Evolutionary conservation across 768 basidiomycete genomes (phyloP).

Genomic region (Naematelia encephala): DNA sequence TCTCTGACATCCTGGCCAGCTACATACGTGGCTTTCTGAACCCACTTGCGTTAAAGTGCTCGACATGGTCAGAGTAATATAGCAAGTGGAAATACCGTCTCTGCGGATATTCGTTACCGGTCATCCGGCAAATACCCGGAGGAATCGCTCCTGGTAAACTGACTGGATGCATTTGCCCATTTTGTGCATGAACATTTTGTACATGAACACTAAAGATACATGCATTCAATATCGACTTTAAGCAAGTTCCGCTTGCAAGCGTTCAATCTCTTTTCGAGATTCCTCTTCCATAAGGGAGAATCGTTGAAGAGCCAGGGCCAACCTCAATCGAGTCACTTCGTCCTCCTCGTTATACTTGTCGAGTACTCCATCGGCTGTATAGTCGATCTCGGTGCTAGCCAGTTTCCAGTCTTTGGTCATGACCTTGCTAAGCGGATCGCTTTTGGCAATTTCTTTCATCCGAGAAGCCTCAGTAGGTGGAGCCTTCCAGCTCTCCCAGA

Average conservation of each 20-base stretch:
- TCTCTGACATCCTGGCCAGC: constrained; percentile 10
- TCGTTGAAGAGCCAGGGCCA: constrained; percentile 32
- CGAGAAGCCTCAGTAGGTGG: background rate
- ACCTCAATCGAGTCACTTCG: constrained; percentile 19
- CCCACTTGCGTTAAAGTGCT: background rate
- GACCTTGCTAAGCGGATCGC: constrained; percentile 24
- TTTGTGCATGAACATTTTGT: too few relatives aligned
- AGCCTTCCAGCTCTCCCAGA: constrained; percentile 8
- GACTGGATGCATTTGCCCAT: too few relatives aligned
- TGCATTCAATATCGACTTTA: background rate
- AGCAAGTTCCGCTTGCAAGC: constrained; percentile 11
- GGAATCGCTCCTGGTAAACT: too few relatives aligned
- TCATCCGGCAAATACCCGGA: too few relatives aligned
- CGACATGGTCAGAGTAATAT: background rate
- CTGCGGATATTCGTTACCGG: too few relatives aligned
- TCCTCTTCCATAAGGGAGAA: constrained; percentile 16
- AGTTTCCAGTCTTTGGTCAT: constrained; percentile 25
- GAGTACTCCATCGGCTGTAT: constrained; percentile 32
- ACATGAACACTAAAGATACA: too few relatives aligned
- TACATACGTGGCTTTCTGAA: background rate
- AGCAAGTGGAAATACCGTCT: background rate
- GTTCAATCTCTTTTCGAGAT: constrained; percentile 16
- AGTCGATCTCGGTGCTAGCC: constrained; percentile 28
- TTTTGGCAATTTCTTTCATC: constrained; percentile 18
- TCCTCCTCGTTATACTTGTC: constrained; percentile 38